A percentile compares a stretch with the other conserved stretches of the same genome.
Evolutionary conservation across 345 rosid genomes (phyloP).

Genomic region (Populus ilicifolia): DNA sequence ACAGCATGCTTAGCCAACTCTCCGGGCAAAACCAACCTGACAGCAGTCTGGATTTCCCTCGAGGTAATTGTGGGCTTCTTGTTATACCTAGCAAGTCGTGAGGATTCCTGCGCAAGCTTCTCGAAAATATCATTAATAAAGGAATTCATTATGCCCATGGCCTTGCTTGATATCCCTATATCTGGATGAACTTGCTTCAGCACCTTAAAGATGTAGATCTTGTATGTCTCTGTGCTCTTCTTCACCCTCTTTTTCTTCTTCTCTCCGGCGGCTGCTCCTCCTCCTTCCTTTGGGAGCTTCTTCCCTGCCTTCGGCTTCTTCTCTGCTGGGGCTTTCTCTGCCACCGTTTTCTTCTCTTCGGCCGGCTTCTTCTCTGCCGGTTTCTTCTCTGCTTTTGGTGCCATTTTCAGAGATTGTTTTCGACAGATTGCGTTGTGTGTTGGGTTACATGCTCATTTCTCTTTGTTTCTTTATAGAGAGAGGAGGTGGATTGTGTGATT

Average conservation of each 20-base stretch:
- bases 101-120: not conserved
- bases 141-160: not conserved
- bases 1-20: not conserved
- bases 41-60: not conserved
- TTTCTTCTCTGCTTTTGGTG: not conserved
- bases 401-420: not conserved
- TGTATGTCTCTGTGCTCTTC: not conserved
- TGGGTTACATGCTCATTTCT: accelerated
- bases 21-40: not conserved
- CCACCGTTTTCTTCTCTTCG: not conserved
- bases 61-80: not conserved
- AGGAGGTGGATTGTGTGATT: not conserved
- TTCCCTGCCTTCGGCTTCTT: not conserved
- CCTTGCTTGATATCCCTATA: not conserved
- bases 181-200: not conserved
- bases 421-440: not conserved
- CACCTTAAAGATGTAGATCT: not conserved
- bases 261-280: not conserved
- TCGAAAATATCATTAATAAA: not conserved
- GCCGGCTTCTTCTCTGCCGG: not conserved
- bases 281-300: not conserved
- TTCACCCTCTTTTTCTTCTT: not conserved
- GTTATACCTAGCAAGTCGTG: not conserved
- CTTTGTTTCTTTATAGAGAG: not conserved
- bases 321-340: not conserved